Evolutionary conservation across 2,329 filamentous ascomycete species (phyloP), one percentile per base, ranked within the genome.

Genomic region (Neofusicoccum umdonicola): DNA sequence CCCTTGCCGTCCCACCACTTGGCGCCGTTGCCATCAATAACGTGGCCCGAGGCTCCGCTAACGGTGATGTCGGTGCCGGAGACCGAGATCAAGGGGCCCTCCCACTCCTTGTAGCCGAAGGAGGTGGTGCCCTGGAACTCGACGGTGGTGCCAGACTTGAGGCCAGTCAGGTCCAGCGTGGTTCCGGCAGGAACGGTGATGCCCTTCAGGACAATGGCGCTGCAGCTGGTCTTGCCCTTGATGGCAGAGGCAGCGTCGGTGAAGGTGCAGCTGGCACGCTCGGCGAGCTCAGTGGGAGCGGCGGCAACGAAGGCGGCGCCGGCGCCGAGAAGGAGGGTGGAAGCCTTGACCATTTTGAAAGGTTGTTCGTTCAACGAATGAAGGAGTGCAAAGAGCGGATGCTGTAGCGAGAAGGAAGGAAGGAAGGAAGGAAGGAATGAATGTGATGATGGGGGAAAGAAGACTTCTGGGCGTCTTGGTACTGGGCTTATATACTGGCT

Each of bases 131-230:
- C 65, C 41, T 66, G 27, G 62, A 66, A 66, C 39, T 62, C 56
- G 48, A 66, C 66, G 37, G 47, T 83, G 62, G 65, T 66, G 35
- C 61, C 62, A n/a, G 74, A 70, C 1, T 79, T 79, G 45, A 88
- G 78, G n/a, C 78, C 76, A 13, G 85, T 85, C 66, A 89, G 73
- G 70, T 88, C 85, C 3, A 89, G 81, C 2, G 86, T 88, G 15
- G 41, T 44, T 19, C 62, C 65, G 48, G 66, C 60, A 3, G 66
- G 66, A 15, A 67, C 66, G 8, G 44, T 41, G 22, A 67, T 61
- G 37, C 48, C 42, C 35, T 57, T 63, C 15, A 67, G 45, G 64
- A 42, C 50, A 39, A 67, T 67, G 44, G 44, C 66, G 34, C 44
- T 37, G 64, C 66, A 67, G 4, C 50, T 51, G 3, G 50, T 51